Evolutionary conservation across 2,329 filamentous ascomycete species (phyloP).

Genomic region (Penicillium sp.): DNA sequence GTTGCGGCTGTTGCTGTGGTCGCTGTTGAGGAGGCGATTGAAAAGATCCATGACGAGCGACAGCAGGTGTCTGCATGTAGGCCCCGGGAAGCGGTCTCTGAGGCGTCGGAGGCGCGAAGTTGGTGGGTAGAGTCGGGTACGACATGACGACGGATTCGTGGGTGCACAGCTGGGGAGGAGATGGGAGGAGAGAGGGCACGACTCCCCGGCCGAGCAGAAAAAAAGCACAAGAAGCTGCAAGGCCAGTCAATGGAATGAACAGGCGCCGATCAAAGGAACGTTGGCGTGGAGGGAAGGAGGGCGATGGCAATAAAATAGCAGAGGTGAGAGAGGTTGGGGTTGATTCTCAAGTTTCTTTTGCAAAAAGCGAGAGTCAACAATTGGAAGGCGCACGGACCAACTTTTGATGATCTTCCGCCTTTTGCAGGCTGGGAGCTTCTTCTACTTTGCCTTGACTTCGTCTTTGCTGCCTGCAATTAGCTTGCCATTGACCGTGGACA

Average conservation of each 20-base stretch:
- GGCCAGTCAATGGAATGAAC: constrained; percentile 15
- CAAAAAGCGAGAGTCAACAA: constrained; percentile 34
- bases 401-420: constrained; percentile 32
- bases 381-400: constrained; percentile 44
- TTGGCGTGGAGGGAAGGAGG: constrained; percentile 5
- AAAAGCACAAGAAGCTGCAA: constrained; percentile 21
- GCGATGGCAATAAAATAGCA: constrained; percentile 16
- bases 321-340: constrained; percentile 18
- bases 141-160: constrained; percentile 44
- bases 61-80: constrained; percentile 50
- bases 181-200: constrained; percentile 27
- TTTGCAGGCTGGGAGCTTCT: constrained; percentile 13
- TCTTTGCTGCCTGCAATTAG: neutral
- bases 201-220: constrained; percentile 27
- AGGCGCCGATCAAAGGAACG: constrained; percentile 6
- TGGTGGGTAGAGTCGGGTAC: constrained; percentile 45
- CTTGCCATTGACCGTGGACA: constrained; percentile 1
- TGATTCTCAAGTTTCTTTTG: constrained; percentile 28
- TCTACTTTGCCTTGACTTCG: neutral
- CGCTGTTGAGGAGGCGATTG: constrained; percentile 18
- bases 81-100: constrained; percentile 50
- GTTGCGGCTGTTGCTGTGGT: constrained; percentile 1
- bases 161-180: constrained; percentile 21
- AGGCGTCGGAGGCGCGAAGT: constrained; percentile 42
- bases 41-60: constrained; percentile 40